A percentile compares a stretch with the other conserved stretches of the same genome.
Evolutionary conservation across 208 protist genomes (phyloP).

Genomic region (Herpetomonas muscarum): DNA sequence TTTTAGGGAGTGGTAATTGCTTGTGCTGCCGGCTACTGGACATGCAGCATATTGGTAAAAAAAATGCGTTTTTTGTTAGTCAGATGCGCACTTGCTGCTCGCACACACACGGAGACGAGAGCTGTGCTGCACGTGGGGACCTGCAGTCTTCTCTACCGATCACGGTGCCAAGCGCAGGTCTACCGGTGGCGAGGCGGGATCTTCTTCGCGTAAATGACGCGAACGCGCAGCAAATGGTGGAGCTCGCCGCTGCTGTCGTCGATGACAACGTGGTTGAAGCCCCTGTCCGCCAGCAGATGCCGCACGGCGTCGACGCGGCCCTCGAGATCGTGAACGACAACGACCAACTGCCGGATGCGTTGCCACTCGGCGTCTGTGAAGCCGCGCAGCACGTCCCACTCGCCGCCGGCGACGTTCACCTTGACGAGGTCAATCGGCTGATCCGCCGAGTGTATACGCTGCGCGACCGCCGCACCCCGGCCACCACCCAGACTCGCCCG

Average conservation of each 20-base stretch:
- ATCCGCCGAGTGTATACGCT: constrained; percentile 1
- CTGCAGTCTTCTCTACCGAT: too few relatives aligned
- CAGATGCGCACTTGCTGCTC: too few relatives aligned
- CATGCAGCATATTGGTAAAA: too few relatives aligned
- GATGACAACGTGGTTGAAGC: constrained; percentile 17
- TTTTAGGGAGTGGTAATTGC: too few relatives aligned
- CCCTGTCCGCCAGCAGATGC: constrained; percentile 16
- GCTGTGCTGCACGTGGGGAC: too few relatives aligned
- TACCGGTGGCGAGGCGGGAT: too few relatives aligned
- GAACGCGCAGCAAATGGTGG: constrained; percentile 22
- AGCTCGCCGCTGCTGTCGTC: constrained; percentile 22
- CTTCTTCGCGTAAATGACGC: constrained; percentile 20
- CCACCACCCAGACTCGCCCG: not conserved
- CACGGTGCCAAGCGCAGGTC: too few relatives aligned
- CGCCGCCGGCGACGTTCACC: constrained; percentile 40
- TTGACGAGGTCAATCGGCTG: constrained; percentile 38
- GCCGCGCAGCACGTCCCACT: constrained; percentile 33
- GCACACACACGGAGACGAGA: too few relatives aligned
- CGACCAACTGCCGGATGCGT: constrained; percentile 32
- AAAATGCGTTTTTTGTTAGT: too few relatives aligned
- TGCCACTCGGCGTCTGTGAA: constrained; percentile 22
- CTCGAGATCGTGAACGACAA: constrained; percentile 43
- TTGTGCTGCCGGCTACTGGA: too few relatives aligned
- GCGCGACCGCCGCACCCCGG: not conserved
- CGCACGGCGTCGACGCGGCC: constrained; percentile 14